A percentile compares a stretch with the other conserved stretches of the same genome.
Evolutionary conservation across 1,284 basidiomycete genomes (phyloP).

Genomic region (Ceratobasidium sp.): DNA sequence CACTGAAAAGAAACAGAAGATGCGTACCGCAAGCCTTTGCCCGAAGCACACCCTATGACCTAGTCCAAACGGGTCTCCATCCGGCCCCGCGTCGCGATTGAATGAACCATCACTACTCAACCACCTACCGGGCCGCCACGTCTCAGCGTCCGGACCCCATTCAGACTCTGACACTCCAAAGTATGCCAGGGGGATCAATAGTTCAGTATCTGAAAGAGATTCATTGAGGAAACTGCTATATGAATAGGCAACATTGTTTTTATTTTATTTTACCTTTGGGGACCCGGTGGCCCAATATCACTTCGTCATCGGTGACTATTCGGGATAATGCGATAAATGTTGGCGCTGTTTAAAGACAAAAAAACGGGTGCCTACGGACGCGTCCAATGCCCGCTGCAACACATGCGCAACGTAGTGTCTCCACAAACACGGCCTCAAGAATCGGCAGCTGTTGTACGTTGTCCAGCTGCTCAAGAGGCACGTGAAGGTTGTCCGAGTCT

Average conservation of each 20-base stretch:
- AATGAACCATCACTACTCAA: slow-evolving; percentile 16
- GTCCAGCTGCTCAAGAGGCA: not conserved
- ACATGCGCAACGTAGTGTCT: slow-evolving; percentile 12
- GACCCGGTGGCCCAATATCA: not conserved
- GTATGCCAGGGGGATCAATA: not conserved
- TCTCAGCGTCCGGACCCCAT: slow-evolving; percentile 12
- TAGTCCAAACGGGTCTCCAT: slow-evolving; percentile 18
- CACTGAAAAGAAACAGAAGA: too few relatives aligned
- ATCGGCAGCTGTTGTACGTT: slow-evolving; percentile 4
- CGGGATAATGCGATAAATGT: not conserved
- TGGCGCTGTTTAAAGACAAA: not conserved
- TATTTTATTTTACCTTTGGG: slow-evolving; percentile 10
- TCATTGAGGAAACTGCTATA: not conserved
- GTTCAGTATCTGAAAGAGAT: not conserved
- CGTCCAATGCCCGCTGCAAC: not conserved
- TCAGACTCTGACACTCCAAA: slow-evolving; percentile 3
- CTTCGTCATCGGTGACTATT: slow-evolving; percentile 10
- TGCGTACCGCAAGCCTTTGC: slow-evolving; percentile 22
- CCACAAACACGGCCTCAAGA: slow-evolving; percentile 14
- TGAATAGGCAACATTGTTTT: not conserved
- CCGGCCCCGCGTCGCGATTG: slow-evolving; percentile 2
- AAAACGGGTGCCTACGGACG: not conserved
- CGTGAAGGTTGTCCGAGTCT: not conserved
- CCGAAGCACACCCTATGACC: slow-evolving; percentile 20
- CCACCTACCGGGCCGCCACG: slow-evolving; percentile 29